These are phyloP conservation scores for Dendrobium officinale DNA, from an alignment of 106 monocot genomes.

Conservation along the genomic window DNA sequence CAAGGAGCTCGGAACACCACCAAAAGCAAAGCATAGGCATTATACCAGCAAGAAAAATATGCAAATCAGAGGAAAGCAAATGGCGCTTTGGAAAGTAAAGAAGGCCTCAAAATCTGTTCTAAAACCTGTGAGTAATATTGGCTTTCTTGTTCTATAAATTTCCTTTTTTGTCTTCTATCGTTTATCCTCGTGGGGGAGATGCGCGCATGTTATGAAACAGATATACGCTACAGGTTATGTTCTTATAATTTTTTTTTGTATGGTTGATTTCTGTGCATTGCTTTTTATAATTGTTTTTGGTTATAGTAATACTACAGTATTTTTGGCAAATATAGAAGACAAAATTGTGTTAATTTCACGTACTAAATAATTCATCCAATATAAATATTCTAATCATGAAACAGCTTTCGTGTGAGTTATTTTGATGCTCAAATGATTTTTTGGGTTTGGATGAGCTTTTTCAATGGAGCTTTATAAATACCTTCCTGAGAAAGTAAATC, in stretches of 20 bases:
- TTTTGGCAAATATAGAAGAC: not conserved
- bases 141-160: not conserved
- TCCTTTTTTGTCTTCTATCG: not conserved
- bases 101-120: not conserved
- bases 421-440: not conserved
- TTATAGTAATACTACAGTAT: not conserved
- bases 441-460: not conserved
- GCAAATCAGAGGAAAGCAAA: slow-evolving; percentile 38
- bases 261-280: not conserved
- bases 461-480: too few species aligned
- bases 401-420: not conserved
- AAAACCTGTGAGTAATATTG: not conserved
- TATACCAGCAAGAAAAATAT: slow-evolving; percentile 9
- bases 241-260: not conserved
- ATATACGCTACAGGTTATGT: not conserved
- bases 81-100: slow-evolving; percentile 6
- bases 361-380: not conserved
- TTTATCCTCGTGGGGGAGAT: not conserved
- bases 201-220: not conserved
- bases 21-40: slow-evolving; percentile 4
- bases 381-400: not conserved
- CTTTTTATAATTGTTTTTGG: not conserved
- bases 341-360: not conserved
- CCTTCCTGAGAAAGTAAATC: too few species aligned
- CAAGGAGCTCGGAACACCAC: slow-evolving; percentile 36